Evolutionary conservation across 805 yeast species (phyloP), one percentile per base, ranked within the genome.

Genomic region (Kurtzmaniella fragi): DNA sequence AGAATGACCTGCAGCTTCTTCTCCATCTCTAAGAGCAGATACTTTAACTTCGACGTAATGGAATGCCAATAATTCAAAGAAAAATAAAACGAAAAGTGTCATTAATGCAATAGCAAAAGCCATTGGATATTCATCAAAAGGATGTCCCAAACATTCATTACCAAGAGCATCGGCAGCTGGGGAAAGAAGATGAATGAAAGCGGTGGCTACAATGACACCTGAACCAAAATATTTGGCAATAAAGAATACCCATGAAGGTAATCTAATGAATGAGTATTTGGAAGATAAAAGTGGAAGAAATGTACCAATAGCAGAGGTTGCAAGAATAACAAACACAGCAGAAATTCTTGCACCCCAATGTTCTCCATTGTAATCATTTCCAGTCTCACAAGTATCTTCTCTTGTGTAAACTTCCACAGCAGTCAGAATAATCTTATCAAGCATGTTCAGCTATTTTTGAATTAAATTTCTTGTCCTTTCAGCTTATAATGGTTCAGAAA

Each of bases 201-300:
- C 86, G 1, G 95, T 85, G 11, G 91, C 85, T 10, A 85, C 72
- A 52, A 85, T 85, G 35, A 85, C 91, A 40, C 95, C 95, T 3
- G 90, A 81, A 44, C 95, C 95, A 54, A 85, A 85, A 59, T 73
- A 84, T 52, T 82, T 84, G 36, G 85, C 80, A 35, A 79, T 56
- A 54, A 82, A 80, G 59, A 82, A 82, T 46, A 78, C 72, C 77
- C 78, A 71, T 11, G 70, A 50, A 1, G 88, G 88, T 42, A 82
- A 49, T 45, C 78, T 64, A 32, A 82, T 67, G 47, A 72, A 72
- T 0, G 85, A 77, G 50, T 73, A 75, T 44, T 67, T 67, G 4
- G 84, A 78, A 0, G 85, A 71, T 26, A 82, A 54, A 2, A 82
- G 56, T 1, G 89, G 89, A 60, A 82, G 75, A 43, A 74, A 75